Evolutionary conservation across 768 basidiomycete species (phyloP).

Genomic region (Termitomyces sp.): DNA sequence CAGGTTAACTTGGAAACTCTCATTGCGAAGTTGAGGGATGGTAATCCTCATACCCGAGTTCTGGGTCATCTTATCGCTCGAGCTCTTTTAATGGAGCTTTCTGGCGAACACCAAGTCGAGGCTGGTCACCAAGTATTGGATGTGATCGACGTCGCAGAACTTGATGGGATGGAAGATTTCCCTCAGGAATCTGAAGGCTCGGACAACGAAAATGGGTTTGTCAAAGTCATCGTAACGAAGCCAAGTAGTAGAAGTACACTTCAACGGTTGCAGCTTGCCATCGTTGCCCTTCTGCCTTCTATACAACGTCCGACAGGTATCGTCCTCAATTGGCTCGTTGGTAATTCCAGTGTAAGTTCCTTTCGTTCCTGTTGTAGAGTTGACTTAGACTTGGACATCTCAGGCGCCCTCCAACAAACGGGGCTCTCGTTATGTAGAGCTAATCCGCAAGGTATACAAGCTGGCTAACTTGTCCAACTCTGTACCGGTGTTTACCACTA

Average conservation of each 20-base stretch:
- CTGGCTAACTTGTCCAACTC: conserved; percentile 57
- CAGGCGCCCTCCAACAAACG: conserved; percentile 16
- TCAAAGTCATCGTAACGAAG: conserved; percentile 51
- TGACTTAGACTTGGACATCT: not conserved
- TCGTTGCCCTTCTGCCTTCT: conserved; percentile 48
- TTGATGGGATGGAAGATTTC: conserved; percentile 44
- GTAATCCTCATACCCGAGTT: conserved; percentile 47
- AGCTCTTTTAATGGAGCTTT: conserved; percentile 51
- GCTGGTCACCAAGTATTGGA: conserved; percentile 46
- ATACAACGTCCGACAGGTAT: conserved; percentile 41
- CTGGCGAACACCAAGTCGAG: conserved; percentile 57
- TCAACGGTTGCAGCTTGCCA: conserved; percentile 53
- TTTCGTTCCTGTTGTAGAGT: not conserved
- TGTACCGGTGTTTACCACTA: conserved; percentile 46
- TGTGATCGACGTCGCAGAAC: conserved; percentile 40
- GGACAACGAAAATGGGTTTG: conserved; percentile 38
- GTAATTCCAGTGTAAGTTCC: conserved; percentile 29
- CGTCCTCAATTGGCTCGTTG: conserved; percentile 51
- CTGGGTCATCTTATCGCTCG: conserved; percentile 63
- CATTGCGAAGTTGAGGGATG: conserved; percentile 46
- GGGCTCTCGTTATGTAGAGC: conserved; percentile 45
- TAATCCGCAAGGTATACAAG: conserved; percentile 64
- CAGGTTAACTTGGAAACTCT: conserved; percentile 43
- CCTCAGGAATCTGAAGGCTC: conserved; percentile 24
- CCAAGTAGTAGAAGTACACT: conserved; percentile 56